Evolutionary conservation across 106 monocot species (phyloP).

Genomic region (Xerophyta viscosa): DNA sequence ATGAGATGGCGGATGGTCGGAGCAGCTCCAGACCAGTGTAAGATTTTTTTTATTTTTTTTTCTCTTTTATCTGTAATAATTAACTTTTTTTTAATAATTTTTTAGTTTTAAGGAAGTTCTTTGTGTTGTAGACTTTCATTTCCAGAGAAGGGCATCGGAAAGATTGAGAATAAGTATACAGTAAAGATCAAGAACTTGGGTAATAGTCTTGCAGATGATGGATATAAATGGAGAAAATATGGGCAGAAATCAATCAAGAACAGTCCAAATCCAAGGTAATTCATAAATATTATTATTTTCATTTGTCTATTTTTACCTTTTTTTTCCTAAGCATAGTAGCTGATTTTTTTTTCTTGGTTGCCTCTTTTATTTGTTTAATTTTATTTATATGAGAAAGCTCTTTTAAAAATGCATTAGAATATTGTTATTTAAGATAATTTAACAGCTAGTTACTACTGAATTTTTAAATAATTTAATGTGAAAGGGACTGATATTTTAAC

Average conservation of each 20-base stretch:
- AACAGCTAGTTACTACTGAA: too few species aligned
- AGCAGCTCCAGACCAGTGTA: slow-evolving; percentile 7
- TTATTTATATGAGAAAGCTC: too few species aligned
- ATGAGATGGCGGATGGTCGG: background rate
- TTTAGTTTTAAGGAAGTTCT: background rate
- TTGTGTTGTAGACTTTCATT: slow-evolving; percentile 36
- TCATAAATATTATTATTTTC: background rate
- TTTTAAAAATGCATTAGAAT: too few species aligned
- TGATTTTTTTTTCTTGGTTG: too few species aligned
- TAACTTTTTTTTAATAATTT: background rate
- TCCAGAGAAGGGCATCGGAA: slow-evolving; percentile 58
- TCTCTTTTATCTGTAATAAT: too few species aligned
- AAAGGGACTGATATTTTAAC: too few species aligned
- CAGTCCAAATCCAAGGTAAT: slow-evolving; percentile 66
- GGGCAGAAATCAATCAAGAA: slow-evolving; percentile 79
- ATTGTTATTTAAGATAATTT: too few species aligned
- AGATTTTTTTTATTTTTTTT: background rate
- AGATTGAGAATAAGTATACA: slow-evolving; percentile 78
- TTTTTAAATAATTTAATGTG: too few species aligned
- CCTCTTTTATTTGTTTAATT: too few species aligned
- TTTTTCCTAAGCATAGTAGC: background rate
- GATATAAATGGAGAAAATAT: slow-evolving; percentile 80
- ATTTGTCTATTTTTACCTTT: background rate
- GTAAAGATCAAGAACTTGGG: slow-evolving; percentile 57
- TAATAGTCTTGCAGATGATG: slow-evolving; percentile 56